Percentiles rank a stretch among this genome's conserved stretches.
These are phyloP conservation scores for Tillandsia leiboldiana DNA, from an alignment of 176 grass and related monocot species.

Conservation along the genomic window DNA sequence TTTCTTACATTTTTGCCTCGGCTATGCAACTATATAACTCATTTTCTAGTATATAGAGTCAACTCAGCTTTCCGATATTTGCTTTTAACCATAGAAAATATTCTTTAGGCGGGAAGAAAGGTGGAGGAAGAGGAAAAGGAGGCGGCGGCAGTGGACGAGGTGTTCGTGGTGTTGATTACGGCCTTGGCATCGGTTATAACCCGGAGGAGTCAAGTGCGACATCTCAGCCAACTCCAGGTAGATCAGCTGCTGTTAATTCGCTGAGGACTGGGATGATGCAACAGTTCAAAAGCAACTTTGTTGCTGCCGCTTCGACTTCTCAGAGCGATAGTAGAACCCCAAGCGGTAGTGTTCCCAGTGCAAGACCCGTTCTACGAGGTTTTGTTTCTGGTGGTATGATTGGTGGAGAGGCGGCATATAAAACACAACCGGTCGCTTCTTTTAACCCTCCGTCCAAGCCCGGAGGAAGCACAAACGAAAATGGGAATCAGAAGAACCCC, in stretches of 20 bases:
- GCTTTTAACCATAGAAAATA: slow-evolving; percentile 18
- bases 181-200: slow-evolving; percentile 82
- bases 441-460: slow-evolving; percentile 30
- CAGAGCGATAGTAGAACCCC: slow-evolving; percentile 23
- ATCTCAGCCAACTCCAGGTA: slow-evolving; percentile 41
- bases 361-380: slow-evolving; percentile 53
- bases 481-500: slow-evolving; percentile 32
- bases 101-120: slow-evolving; percentile 74
- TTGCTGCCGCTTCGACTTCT: slow-evolving; percentile 55
- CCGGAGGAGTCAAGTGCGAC: slow-evolving; percentile 40
- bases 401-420: slow-evolving; percentile 37
- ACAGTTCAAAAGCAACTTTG: slow-evolving; percentile 84
- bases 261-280: slow-evolving; percentile 75
- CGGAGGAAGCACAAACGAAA: slow-evolving; percentile 35
- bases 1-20: background rate
- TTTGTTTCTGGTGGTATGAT: slow-evolving; percentile 91
- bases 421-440: slow-evolving; percentile 20
- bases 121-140: slow-evolving; percentile 50
- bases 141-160: slow-evolving; percentile 49
- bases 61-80: background rate
- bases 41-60: background rate
- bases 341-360: slow-evolving; percentile 17
- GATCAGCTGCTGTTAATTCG: slow-evolving; percentile 51
- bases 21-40: background rate
- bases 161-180: slow-evolving; percentile 94